phyloP scores from a whole-genome alignment of 2,329 filamentous ascomycete species.

The Westerdykella aurantiaca region DNA sequence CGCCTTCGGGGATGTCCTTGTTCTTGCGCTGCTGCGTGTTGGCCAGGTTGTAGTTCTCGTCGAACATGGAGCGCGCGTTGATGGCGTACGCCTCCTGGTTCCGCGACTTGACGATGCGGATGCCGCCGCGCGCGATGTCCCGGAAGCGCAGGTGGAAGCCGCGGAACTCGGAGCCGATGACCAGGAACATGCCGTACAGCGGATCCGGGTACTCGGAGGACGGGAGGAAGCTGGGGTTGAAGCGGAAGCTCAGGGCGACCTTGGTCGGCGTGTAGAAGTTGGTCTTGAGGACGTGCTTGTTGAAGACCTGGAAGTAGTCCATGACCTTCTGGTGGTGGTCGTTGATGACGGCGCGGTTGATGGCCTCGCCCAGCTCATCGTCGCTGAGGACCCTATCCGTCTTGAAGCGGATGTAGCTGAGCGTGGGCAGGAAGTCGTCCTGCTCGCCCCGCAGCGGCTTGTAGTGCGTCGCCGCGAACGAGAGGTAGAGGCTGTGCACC shows the following conservation, averaged over 20 bases:
- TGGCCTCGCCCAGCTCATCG: conserved; percentile 35
- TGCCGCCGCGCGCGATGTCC: conserved; percentile 93
- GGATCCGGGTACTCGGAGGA: conserved; percentile 87
- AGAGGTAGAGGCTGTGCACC: conserved; percentile 80
- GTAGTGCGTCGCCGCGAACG: conserved; percentile 84
- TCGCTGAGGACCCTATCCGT: conserved; percentile 54
- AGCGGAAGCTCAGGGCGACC: conserved; percentile 92
- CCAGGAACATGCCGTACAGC: conserved; percentile 96
- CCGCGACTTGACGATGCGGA: conserved; percentile 96
- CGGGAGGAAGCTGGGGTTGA: conserved; percentile 84
- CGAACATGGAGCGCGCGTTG: conserved; percentile 92
- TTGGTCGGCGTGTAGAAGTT: conserved; percentile 98
- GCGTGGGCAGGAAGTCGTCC: conserved; percentile 64
- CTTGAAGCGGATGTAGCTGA: conserved; percentile 61
- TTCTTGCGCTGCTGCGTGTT: conserved; percentile 99
- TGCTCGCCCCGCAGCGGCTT: conserved; percentile 59
- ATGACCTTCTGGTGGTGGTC: conserved; percentile 98
- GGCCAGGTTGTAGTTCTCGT: conserved; percentile 97
- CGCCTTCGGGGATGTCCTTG: conserved; percentile 98
- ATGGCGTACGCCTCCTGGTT: conserved; percentile 94
- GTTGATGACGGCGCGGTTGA: conserved; percentile 50
- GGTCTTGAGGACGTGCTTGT: conserved; percentile 87
- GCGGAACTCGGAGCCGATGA: conserved; percentile 93
- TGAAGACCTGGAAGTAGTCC: conserved; percentile 94
- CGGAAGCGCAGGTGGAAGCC: conserved; percentile 97